Conservation (phyloP, 768 basidiomycete genomes). For the Kwoniella sp. region DNA sequence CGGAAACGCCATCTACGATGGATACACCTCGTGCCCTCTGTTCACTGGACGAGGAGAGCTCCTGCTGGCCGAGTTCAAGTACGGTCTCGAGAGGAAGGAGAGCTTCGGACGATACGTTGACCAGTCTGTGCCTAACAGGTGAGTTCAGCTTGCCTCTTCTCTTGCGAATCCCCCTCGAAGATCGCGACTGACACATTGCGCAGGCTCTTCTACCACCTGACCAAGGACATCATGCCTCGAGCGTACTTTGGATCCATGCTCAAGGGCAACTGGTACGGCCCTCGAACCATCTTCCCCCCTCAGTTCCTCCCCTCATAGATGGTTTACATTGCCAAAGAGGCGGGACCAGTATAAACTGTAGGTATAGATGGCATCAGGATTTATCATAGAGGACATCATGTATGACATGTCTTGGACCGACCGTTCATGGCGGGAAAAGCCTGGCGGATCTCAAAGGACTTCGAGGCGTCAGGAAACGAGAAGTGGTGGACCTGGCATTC, state of each 20-base stretch:
- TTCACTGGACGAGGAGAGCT: slow-evolving; percentile 70
- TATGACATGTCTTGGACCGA: too few relatives aligned
- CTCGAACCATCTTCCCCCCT: slow-evolving; percentile 42
- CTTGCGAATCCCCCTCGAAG: too few relatives aligned
- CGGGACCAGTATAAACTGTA: too few relatives aligned
- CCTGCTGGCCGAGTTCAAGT: slow-evolving; percentile 90
- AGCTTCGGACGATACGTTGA: slow-evolving; percentile 67
- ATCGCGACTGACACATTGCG: too few relatives aligned
- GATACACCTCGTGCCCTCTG: slow-evolving; percentile 56
- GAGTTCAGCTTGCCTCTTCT: slow-evolving; percentile 29
- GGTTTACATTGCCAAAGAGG: too few relatives aligned
- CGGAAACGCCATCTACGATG: slow-evolving; percentile 70
- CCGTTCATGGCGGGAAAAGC: too few relatives aligned
- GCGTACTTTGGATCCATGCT: slow-evolving; percentile 44
- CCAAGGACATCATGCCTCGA: slow-evolving; percentile 57
- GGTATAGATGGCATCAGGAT: too few relatives aligned
- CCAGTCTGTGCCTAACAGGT: slow-evolving; percentile 73
- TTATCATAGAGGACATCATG: too few relatives aligned
- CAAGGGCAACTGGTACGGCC: slow-evolving; percentile 49
- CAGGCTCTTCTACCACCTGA: slow-evolving; percentile 79
- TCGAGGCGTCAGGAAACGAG: too few relatives aligned
- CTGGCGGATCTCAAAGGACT: too few relatives aligned
- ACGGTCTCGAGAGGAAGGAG: slow-evolving; percentile 81
- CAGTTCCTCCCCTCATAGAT: slow-evolving; percentile 28
- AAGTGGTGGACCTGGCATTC: too few relatives aligned